Conservation (phyloP, 306 rosid species). For the Pueraria montana region DNA sequence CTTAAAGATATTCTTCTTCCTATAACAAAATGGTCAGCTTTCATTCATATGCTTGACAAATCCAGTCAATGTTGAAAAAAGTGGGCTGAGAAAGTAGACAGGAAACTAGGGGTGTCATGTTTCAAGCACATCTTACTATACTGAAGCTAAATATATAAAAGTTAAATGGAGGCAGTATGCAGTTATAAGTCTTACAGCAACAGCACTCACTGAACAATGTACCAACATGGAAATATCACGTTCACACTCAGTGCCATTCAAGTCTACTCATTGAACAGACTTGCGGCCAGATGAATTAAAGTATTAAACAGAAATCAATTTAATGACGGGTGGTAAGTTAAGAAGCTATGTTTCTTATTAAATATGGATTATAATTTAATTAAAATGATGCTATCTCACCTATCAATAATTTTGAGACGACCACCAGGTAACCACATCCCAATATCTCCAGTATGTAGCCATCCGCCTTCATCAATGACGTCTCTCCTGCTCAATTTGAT, state of each 20-base stretch:
- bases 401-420: constrained; percentile 94
- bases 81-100: constrained; percentile 30
- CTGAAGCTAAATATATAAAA: constrained; percentile 3
- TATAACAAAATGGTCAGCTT: constrained; percentile 49
- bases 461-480: constrained; percentile 88
- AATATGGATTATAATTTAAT: constrained; percentile 4
- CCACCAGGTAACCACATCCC: constrained; percentile 93
- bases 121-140: not conserved
- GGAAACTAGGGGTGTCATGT: constrained; percentile 11
- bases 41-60: constrained; percentile 31
- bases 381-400: constrained; percentile 62
- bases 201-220: constrained; percentile 34
- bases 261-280: constrained; percentile 42
- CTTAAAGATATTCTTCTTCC: constrained; percentile 99
- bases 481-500: constrained; percentile 80
- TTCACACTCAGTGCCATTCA: constrained; percentile 18
- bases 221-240: constrained; percentile 9
- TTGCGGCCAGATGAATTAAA: constrained; percentile 6
- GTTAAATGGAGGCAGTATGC: constrained; percentile 32
- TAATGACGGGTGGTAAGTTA: constrained; percentile 5
- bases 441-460: constrained; percentile 98
- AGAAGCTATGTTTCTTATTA: not conserved
- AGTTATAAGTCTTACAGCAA: constrained; percentile 35
- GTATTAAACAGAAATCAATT: constrained; percentile 19
- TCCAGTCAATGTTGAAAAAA: not conserved